Conservation (phyloP, 2,329 filamentous ascomycete genomes). For the Venturia nashicola region DNA sequence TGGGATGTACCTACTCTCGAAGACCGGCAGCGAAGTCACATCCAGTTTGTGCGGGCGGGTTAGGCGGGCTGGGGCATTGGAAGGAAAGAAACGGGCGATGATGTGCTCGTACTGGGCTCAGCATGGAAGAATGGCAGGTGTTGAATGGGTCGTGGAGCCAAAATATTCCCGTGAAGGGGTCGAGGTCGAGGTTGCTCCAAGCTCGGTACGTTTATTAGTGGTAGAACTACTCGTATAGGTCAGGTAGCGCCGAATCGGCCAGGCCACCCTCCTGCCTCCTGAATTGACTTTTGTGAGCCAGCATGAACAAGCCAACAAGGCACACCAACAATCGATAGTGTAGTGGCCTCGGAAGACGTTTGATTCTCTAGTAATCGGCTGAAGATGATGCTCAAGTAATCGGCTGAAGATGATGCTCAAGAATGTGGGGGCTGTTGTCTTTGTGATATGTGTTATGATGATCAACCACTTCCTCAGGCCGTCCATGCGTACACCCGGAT, state of each 20-base stretch:
- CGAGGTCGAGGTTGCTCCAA: not conserved
- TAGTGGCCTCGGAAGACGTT: not conserved
- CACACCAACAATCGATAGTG: not conserved
- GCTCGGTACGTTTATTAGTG: not conserved
- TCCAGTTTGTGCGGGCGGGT: not conserved
- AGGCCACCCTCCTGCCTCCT: not conserved
- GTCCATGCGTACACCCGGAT: not conserved
- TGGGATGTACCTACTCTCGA: constrained; percentile 1
- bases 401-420: too few species aligned
- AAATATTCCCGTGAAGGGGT: not conserved
- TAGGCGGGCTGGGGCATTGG: not conserved
- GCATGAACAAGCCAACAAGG: not conserved
- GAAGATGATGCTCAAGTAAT: not conserved
- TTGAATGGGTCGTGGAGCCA: too few species aligned
- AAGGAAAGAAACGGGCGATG: not conserved
- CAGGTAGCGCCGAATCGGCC: not conserved
- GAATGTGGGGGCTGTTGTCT: too few species aligned
- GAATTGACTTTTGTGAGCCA: not conserved
- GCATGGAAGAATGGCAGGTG: not conserved
- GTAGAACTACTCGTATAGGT: too few species aligned
- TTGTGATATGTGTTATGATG: not conserved
- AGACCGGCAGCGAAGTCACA: constrained; percentile 3
- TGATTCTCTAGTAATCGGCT: not conserved
- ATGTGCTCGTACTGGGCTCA: not conserved
- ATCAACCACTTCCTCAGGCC: not conserved